Percentiles rank a stretch among this genome's conserved stretches.
These are phyloP conservation scores for Vishniacozyma victoriae DNA, from an alignment of 768 basidiomycete genomes.

Conservation along the genomic window DNA sequence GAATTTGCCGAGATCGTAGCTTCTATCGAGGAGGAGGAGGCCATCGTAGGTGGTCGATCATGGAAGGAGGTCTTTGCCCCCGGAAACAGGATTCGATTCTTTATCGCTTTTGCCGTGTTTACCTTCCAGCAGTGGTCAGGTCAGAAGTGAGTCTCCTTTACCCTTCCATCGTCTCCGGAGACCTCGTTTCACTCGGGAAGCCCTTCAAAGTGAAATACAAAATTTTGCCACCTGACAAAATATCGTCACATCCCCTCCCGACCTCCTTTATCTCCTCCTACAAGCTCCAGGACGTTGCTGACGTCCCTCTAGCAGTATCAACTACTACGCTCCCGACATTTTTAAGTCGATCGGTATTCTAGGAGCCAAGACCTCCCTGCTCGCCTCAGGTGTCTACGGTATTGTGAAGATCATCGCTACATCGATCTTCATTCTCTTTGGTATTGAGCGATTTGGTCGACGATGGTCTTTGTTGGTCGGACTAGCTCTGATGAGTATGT, in stretches of 20 bases:
- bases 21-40: conserved; percentile 65
- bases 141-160: conserved; percentile 56
- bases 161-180: neutral
- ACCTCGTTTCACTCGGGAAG: too few species aligned
- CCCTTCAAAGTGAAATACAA: too few species aligned
- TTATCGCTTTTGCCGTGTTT: conserved; percentile 62
- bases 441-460: conserved; percentile 38
- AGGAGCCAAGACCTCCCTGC: conserved; percentile 30
- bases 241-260: too few species aligned
- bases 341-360: conserved; percentile 26
- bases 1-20: conserved; percentile 64
- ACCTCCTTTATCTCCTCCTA: too few species aligned
- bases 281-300: conserved; percentile 58
- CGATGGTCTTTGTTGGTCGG: conserved; percentile 57
- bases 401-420: conserved; percentile 47
- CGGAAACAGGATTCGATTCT: conserved; percentile 71
- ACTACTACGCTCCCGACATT: conserved; percentile 42
- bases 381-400: conserved; percentile 47
- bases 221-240: too few species aligned
- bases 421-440: conserved; percentile 40
- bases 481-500: conserved; percentile 68
- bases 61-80: conserved; percentile 70
- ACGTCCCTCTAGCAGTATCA: too few species aligned
- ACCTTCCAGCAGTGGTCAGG: conserved; percentile 69
- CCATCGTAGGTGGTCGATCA: conserved; percentile 59